Evolutionary conservation across 208 protist species (phyloP).

Genomic region (Plasmodiophora brassicae): DNA sequence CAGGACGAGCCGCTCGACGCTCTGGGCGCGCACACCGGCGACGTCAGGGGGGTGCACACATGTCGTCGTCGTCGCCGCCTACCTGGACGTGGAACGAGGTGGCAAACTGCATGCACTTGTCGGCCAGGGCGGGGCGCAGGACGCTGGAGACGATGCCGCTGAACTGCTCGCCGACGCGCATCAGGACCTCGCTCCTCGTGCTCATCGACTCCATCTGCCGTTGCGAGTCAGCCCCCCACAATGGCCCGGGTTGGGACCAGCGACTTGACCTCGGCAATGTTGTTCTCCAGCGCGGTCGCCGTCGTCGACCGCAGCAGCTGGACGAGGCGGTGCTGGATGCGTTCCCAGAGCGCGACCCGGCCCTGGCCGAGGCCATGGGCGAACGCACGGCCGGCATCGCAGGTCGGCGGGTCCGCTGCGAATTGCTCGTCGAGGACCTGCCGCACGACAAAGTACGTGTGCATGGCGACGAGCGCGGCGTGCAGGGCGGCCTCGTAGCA

Average conservation of each 20-base stretch:
- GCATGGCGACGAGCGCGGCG: neutral
- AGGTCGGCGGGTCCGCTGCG: neutral
- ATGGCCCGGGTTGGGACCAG: too few species aligned
- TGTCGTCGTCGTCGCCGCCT: too few species aligned
- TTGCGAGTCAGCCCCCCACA: too few species aligned
- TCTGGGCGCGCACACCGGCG: neutral
- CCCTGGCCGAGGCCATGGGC: neutral
- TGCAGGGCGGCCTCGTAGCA: neutral
- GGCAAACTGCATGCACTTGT: conserved; percentile 8
- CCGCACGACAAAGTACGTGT: neutral
- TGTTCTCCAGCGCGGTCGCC: neutral
- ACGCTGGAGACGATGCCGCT: neutral
- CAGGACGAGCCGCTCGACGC: neutral
- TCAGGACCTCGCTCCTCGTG: neutral
- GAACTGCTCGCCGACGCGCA: neutral
- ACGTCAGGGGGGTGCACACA: too few species aligned
- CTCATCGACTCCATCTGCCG: conserved; percentile 3
- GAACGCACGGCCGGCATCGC: neutral
- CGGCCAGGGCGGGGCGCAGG: neutral
- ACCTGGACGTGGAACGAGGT: neutral
- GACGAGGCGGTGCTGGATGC: neutral
- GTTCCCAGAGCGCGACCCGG: neutral
- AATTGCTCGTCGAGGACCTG: neutral
- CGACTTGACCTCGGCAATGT: neutral
- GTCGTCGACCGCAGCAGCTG: neutral